Conservation (phyloP, 164 flowering plant species). For the Warburgia ugandensis region DNA sequence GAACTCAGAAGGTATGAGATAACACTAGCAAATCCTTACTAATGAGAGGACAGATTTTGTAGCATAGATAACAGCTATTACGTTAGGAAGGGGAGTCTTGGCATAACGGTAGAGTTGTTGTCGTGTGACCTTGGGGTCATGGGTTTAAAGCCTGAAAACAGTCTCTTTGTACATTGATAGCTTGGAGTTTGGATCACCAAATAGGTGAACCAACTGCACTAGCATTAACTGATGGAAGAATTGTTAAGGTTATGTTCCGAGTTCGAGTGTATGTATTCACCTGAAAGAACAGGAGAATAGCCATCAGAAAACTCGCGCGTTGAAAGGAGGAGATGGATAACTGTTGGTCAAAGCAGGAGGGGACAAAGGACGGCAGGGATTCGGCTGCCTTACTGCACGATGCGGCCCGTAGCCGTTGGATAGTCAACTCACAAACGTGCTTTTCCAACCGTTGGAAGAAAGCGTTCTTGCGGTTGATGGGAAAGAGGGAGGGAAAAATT, state of each 20-base stretch:
- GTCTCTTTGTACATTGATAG: too few relatives aligned
- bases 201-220: too few relatives aligned
- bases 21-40: too few relatives aligned
- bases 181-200: too few relatives aligned
- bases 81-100: too few relatives aligned
- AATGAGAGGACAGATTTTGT: too few relatives aligned
- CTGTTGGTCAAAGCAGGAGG: not conserved
- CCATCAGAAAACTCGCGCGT: not conserved
- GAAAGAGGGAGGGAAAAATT: slow-evolving; percentile 1
- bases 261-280: not conserved
- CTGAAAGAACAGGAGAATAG: not conserved
- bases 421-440: slow-evolving; percentile 7
- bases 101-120: too few relatives aligned
- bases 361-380: slow-evolving; percentile 9
- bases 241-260: not conserved
- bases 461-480: slow-evolving; percentile 5
- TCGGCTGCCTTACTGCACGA: not conserved
- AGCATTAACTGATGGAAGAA: too few relatives aligned
- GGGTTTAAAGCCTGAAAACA: too few relatives aligned
- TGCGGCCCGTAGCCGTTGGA: slow-evolving; percentile 6
- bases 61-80: too few relatives aligned
- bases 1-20: too few relatives aligned
- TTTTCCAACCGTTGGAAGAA: slow-evolving; percentile 8
- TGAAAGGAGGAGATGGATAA: not conserved
- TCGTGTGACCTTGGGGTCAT: too few relatives aligned